Percentiles rank a stretch among this genome's conserved stretches.
phyloP scores from a whole-genome alignment of 805 yeast genomes.

The Priceomyces fermenticarens region DNA sequence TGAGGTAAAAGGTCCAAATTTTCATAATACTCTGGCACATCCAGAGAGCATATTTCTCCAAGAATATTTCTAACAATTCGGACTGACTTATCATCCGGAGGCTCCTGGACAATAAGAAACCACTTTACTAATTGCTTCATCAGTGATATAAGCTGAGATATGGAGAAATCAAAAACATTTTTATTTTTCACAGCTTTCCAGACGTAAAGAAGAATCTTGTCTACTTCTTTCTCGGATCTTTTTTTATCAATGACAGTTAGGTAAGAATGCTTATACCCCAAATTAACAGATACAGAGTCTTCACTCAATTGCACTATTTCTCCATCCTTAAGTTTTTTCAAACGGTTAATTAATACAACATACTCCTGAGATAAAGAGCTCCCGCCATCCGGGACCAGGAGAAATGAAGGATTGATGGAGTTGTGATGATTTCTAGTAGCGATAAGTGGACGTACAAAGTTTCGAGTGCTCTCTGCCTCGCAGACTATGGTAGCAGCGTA shows the following conservation, averaged over 20 bases:
- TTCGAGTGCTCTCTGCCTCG: constrained; percentile 32
- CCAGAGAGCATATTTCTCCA: constrained; percentile 2
- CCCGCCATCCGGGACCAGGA: too few species aligned
- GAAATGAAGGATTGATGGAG: too few species aligned
- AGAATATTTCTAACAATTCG: constrained; percentile 11
- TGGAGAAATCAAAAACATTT: not conserved
- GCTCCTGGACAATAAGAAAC: constrained; percentile 29
- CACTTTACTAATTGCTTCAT: constrained; percentile 21
- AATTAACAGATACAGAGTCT: constrained; percentile 12
- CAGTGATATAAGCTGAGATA: too few species aligned
- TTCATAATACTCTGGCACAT: constrained; percentile 3
- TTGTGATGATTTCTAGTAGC: too few species aligned
- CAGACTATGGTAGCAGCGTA: constrained; percentile 24
- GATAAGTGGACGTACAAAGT: constrained; percentile 8
- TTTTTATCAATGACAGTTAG: constrained; percentile 23
- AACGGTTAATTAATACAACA: not conserved
- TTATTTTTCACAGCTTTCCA: not conserved
- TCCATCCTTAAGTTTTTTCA: constrained; percentile 13
- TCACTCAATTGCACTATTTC: constrained; percentile 8
- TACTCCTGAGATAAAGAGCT: too few species aligned
- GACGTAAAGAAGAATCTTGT: too few species aligned
- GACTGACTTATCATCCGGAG: constrained; percentile 18
- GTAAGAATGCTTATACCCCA: constrained; percentile 19
- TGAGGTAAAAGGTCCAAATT: constrained; percentile 14
- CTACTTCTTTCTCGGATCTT: constrained; percentile 11